These are phyloP conservation scores for Hyaloscypha hepaticicola DNA, from an alignment of 495 filamentous ascomycete genomes.

Conservation along the genomic window DNA sequence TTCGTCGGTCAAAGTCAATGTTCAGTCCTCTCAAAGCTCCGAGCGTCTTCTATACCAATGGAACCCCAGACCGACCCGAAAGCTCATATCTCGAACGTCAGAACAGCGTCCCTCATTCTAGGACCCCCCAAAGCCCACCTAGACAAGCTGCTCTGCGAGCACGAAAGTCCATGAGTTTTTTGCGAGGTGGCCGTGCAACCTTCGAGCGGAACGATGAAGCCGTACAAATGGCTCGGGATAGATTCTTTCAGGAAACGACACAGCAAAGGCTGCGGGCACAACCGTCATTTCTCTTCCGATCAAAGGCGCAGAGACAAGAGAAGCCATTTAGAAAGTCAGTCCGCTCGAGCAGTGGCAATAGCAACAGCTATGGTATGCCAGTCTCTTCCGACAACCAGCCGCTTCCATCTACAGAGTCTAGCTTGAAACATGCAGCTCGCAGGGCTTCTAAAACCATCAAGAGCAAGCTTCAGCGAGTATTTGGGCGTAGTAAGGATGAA, in stretches of 20 bases:
- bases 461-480: conserved; percentile 56
- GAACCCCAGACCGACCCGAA: conserved; percentile 20
- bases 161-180: conserved; percentile 63
- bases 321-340: conserved; percentile 61
- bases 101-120: conserved; percentile 25
- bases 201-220: conserved; percentile 43
- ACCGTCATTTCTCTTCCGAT: conserved; percentile 48
- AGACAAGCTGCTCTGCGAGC: conserved; percentile 22
- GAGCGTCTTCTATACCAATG: conserved; percentile 31
- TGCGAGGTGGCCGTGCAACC: conserved; percentile 39
- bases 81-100: conserved; percentile 2
- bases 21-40: conserved; percentile 53
- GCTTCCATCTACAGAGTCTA: conserved; percentile 31
- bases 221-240: conserved; percentile 47
- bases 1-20: conserved; percentile 74
- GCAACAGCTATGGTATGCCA: conserved; percentile 35
- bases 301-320: conserved; percentile 45
- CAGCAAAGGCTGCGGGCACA: conserved; percentile 39
- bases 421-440: conserved; percentile 53
- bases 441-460: conserved; percentile 62
- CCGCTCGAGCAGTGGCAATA: conserved; percentile 47
- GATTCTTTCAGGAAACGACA: conserved; percentile 43
- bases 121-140: conserved; percentile 14
- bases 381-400: conserved; percentile 29
- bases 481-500: conserved; percentile 41